Base-by-base conservation (phyloP, 73 alveolate species). In the Uronychia binucleata region DNA sequence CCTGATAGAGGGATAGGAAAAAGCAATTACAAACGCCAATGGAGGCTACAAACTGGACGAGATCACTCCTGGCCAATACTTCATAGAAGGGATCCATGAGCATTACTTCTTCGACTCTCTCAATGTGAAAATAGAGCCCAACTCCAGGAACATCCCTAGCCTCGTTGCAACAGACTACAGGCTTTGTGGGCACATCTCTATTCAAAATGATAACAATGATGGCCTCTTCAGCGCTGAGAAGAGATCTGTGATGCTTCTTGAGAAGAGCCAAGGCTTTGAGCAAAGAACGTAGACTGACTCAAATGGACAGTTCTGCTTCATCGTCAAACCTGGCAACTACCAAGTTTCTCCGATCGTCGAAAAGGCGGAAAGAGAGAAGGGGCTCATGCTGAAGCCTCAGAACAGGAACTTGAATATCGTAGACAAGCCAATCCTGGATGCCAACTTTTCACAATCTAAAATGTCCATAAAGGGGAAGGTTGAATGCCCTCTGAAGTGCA, bases 241-340 rank as follows among this genome's bases (percentile, higher is more conserved):
- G 79, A 92, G 97, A 80, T 78, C 97, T 27, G 91, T 92, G 34
- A 88, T 92, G 31, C 87, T 92, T 59, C 78, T 58, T 80, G 97
- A 92, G 29, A 83, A 82, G 74, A 92, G 80, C 85, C 83, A 89
- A 34, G 59, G 80, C 31, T 85, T 83, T 57, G 97, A 92, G 88
- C 85, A 93, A 92, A 92, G 90, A 80, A 92, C 97, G n/a, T 77
- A 85, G 1, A 92, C 97, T 35, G 88, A 88, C 77, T 91, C 83
- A 78, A 88, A 85, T 28, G 97, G 97, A 30, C 90, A 92, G 76
- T 92, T 77, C 81, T 92, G 97, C 75, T 92, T 92, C 77, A 93
- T 84, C 81, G 97, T 92, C 0, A 92, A 88, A 77, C 89, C 93
- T 34, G 97, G 97, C 28, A 34, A 32, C 46, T 92, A 92, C 76